Conservation (phyloP, 2,329 filamentous ascomycete species). For the Calcarisporium arbuscula region DNA sequence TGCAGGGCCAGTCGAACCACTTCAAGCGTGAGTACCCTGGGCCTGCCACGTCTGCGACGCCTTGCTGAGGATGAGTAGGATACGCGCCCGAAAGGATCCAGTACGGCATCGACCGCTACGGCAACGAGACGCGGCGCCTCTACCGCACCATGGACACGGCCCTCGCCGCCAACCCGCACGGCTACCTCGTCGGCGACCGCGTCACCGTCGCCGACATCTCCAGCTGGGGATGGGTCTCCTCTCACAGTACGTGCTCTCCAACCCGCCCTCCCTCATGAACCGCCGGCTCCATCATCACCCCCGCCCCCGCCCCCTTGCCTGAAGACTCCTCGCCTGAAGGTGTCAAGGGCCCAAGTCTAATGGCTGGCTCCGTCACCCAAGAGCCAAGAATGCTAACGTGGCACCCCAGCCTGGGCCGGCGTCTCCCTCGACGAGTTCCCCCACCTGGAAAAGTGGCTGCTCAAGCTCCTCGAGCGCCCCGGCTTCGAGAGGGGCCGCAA, state of each 20-base stretch:
- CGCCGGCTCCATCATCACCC: too few relatives aligned
- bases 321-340: too few relatives aligned
- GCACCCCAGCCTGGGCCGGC: constrained; percentile 26
- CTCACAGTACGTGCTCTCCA: constrained; percentile 30
- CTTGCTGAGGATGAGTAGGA: constrained; percentile 24
- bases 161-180: constrained; percentile 49
- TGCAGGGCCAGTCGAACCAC: constrained; percentile 79
- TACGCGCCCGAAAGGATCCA: constrained; percentile 79
- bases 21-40: constrained; percentile 57
- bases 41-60: background rate
- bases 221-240: constrained; percentile 70
- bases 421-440: constrained; percentile 69
- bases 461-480: constrained; percentile 60
- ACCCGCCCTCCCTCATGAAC: background rate
- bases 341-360: too few relatives aligned
- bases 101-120: constrained; percentile 77
- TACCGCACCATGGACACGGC: constrained; percentile 73
- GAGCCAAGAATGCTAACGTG: background rate
- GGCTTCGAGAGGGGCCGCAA: constrained; percentile 70
- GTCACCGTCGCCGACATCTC: constrained; percentile 74
- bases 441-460: constrained; percentile 68
- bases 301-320: background rate
- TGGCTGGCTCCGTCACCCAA: too few relatives aligned
- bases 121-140: constrained; percentile 75
- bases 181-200: constrained; percentile 61